A percentile compares a stretch with the other conserved stretches of the same genome.
phyloP scores from a whole-genome alignment of 2,329 filamentous ascomycete genomes.

The Xylariaceae sp. region DNA sequence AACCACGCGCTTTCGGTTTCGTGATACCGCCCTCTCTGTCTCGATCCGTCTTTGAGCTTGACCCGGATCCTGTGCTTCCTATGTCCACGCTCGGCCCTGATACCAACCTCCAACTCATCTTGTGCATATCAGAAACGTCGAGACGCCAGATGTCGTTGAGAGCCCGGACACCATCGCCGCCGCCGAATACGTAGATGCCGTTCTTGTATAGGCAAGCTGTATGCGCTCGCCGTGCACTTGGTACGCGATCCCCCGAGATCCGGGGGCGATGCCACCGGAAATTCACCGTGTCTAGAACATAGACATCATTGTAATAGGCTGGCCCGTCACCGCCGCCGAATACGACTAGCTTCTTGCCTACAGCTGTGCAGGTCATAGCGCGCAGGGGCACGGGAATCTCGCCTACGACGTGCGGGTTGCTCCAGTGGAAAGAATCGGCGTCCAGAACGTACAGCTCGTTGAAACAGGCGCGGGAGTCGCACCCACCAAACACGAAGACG shows the following conservation, averaged over 20 bases:
- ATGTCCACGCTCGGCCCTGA: slow-evolving; percentile 35
- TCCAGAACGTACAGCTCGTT: slow-evolving; percentile 67
- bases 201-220: slow-evolving; percentile 69
- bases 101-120: slow-evolving; percentile 66
- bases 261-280: slow-evolving; percentile 62
- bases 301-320: slow-evolving; percentile 68
- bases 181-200: slow-evolving; percentile 68
- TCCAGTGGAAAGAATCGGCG: slow-evolving; percentile 68
- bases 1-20: slow-evolving; percentile 61
- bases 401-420: slow-evolving; percentile 58
- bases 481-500: slow-evolving; percentile 66
- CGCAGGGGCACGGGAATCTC: slow-evolving; percentile 61
- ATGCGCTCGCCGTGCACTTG: slow-evolving; percentile 61
- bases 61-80: slow-evolving; percentile 3
- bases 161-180: slow-evolving; percentile 65
- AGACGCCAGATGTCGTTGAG: slow-evolving; percentile 71
- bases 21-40: slow-evolving; percentile 4
- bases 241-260: slow-evolving; percentile 53
- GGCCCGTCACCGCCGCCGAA: slow-evolving; percentile 68
- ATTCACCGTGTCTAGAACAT: slow-evolving; percentile 67
- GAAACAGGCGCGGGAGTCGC: slow-evolving; percentile 63
- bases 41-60: slow-evolving; percentile 14
- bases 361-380: slow-evolving; percentile 69
- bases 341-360: slow-evolving; percentile 65
- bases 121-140: slow-evolving; percentile 60